Evolutionary conservation across 805 yeast genomes (phyloP), one percentile per base, ranked within the genome.

Genomic region (Ogataea henricii): DNA sequence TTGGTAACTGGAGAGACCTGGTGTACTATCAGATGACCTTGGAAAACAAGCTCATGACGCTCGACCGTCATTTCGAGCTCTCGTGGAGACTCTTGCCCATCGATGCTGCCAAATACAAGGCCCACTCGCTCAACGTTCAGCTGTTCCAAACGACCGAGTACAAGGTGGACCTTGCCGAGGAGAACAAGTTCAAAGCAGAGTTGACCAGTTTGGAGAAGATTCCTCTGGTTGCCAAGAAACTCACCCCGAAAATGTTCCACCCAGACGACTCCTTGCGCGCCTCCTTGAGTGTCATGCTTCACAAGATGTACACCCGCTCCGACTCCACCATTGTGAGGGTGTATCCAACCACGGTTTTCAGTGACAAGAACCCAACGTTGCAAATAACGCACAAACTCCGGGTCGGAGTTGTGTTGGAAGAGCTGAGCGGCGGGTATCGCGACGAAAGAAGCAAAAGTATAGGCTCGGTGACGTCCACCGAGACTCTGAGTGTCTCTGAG

Each of bases 1-100:
- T 59, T 16, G 71, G 70, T 6, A 62, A 53, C 35, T 67, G 71
- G 71, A 58, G 70, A 55, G 49, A 64, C 27, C 42, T 65, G 34
- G 44, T 60, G 10, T 51, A 48, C 16, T 67, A 66, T 48, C 53
- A 59, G 43, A 38, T 65, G 23, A 13, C 48, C 1, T 37, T 64
- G 8, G 45, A 52, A 13, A 52, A 49, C 41, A 58, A 56, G 42
- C 34, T 45, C 4, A 16, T 62, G 7, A 47, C 49, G 9, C 45
- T 67, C 6, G 63, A 57, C 5, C 49, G 50, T 10, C 9, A 27
- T 10, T 30, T 63, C 4, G 40, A 37, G 13, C 38, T 60, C 13
- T 38, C 43, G 3, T 45, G 63, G 17, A 59, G 57, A 37, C 17
- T 65, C 6, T 36, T 58, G 16, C 71, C 71, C 3, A 49, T 65